Evolutionary conservation across 306 rosid genomes (phyloP).

Genomic region (Vigna reflexopilosa): DNA sequence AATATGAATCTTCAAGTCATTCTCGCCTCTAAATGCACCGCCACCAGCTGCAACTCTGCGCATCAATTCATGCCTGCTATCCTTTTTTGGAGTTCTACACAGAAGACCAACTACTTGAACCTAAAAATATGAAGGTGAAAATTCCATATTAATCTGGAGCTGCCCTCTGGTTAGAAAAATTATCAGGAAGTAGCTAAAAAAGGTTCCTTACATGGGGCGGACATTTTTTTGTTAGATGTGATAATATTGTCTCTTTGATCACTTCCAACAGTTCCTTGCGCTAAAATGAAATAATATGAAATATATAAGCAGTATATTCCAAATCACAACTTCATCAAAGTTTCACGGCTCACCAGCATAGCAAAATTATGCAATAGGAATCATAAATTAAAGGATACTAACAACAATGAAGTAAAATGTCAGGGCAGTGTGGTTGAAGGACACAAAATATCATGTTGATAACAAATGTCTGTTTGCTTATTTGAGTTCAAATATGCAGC

Average conservation of each 20-base stretch:
- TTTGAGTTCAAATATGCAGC: conserved; percentile 29
- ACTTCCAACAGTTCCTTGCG: conserved; percentile 89
- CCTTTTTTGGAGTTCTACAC: conserved; percentile 90
- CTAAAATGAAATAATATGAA: conserved; percentile 48
- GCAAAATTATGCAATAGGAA: conserved; percentile 26
- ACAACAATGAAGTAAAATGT: conserved; percentile 16
- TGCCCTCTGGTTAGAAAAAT: conserved; percentile 14
- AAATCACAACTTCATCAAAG: conserved; percentile 28
- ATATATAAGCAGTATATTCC: conserved; percentile 28
- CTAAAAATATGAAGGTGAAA: conserved; percentile 47
- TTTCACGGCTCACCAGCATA: conserved; percentile 2
- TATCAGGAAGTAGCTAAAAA: conserved; percentile 31
- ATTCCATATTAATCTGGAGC: conserved; percentile 25
- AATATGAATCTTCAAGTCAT: conserved; percentile 73
- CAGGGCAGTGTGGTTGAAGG: conserved; percentile 1
- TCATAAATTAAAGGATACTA: conserved; percentile 5
- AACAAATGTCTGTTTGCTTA: conserved; percentile 5
- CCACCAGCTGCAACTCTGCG: conserved; percentile 97
- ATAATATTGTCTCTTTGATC: conserved; percentile 91
- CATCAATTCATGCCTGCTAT: conserved; percentile 85
- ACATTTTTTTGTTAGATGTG: conserved; percentile 83
- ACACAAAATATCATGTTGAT: not conserved
- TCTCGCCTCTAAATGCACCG: conserved; percentile 71
- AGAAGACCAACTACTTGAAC: conserved; percentile 94
- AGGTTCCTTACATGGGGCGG: conserved; percentile 83